Conservation (phyloP, 2,329 filamentous ascomycete genomes). For the Talaromyces albobiverticillius region DNA sequence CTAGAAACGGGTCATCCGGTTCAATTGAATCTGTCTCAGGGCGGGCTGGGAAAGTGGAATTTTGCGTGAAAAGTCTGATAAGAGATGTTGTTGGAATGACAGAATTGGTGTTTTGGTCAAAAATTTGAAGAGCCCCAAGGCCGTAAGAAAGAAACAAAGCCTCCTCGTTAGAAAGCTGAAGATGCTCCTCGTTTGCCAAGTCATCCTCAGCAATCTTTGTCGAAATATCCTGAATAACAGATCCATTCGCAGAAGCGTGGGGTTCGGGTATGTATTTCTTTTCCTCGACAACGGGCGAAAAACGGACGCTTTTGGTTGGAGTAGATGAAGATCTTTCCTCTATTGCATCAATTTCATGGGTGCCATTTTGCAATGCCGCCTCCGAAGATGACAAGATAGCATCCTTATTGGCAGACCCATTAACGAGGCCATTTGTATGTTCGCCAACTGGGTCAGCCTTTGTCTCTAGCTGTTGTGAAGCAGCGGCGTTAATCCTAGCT, state of each 20-base stretch:
- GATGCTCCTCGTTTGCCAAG: slow-evolving; percentile 67
- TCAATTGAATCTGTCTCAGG: slow-evolving; percentile 46
- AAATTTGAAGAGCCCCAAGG: slow-evolving; percentile 69
- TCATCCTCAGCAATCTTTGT: slow-evolving; percentile 21
- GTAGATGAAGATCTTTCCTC: background rate
- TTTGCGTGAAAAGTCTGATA: slow-evolving; percentile 64
- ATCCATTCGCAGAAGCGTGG: slow-evolving; percentile 12
- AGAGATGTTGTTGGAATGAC: slow-evolving; percentile 56
- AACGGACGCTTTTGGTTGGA: slow-evolving; percentile 62
- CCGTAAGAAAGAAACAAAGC: slow-evolving; percentile 85
- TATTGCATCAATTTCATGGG: background rate
- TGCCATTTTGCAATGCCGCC: background rate
- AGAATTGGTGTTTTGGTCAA: slow-evolving; percentile 30
- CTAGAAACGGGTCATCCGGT: slow-evolving; percentile 78
- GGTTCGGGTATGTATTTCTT: slow-evolving; percentile 52
- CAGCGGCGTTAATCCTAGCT: slow-evolving; percentile 25
- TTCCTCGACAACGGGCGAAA: slow-evolving; percentile 65
- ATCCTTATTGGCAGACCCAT: slow-evolving; percentile 10
- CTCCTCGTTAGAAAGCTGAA: slow-evolving; percentile 89
- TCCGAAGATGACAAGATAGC: background rate
- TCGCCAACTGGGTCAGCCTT: slow-evolving; percentile 16
- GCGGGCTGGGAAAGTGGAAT: slow-evolving; percentile 67
- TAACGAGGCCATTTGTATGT: slow-evolving; percentile 1
- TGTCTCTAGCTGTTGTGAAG: slow-evolving; percentile 1
- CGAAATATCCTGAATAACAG: slow-evolving; percentile 17